Conservation (phyloP, 2,329 filamentous ascomycete species). For the Pseudocercospora fuligena region DNA sequence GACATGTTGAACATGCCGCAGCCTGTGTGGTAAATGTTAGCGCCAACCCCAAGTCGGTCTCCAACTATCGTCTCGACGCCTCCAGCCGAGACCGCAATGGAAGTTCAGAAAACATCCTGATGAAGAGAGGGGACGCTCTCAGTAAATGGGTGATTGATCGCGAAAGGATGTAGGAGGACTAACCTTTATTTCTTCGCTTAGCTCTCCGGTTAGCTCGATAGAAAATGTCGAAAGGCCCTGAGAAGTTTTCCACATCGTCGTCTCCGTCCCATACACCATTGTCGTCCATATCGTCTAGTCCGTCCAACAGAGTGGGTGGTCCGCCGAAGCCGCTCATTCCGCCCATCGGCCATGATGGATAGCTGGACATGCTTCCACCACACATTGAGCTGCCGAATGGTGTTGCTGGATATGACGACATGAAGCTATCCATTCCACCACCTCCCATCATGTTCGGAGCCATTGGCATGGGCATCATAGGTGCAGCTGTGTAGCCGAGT, state of each 20-base stretch:
- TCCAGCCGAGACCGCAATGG: background rate
- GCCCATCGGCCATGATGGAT: background rate
- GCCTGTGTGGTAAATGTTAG: background rate
- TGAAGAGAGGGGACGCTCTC: background rate
- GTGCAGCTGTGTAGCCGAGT: constrained; percentile 6
- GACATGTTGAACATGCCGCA: constrained; percentile 2
- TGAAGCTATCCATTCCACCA: constrained; percentile 4
- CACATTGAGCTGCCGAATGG: background rate
- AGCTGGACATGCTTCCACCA: background rate
- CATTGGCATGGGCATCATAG: constrained; percentile 12
- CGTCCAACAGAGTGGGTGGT: background rate
- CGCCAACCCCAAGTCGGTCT: constrained; percentile 3
- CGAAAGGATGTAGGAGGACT: background rate
- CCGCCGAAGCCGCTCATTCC: background rate
- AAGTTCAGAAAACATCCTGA: constrained; percentile 3
- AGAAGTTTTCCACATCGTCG: constrained; percentile 61
- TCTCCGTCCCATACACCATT: constrained; percentile 66
- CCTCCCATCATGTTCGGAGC: constrained; percentile 4
- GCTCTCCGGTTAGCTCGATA: background rate
- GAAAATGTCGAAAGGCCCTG: constrained; percentile 1
- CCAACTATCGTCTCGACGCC: background rate
- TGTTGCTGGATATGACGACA: background rate
- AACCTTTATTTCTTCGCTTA: background rate
- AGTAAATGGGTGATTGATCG: background rate
- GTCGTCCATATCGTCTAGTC: constrained; percentile 69